A percentile compares a stretch with the other conserved stretches of the same genome.
phyloP scores from a whole-genome alignment of 1,139 yeast species.

The Suhomyces ambrosiae region DNA sequence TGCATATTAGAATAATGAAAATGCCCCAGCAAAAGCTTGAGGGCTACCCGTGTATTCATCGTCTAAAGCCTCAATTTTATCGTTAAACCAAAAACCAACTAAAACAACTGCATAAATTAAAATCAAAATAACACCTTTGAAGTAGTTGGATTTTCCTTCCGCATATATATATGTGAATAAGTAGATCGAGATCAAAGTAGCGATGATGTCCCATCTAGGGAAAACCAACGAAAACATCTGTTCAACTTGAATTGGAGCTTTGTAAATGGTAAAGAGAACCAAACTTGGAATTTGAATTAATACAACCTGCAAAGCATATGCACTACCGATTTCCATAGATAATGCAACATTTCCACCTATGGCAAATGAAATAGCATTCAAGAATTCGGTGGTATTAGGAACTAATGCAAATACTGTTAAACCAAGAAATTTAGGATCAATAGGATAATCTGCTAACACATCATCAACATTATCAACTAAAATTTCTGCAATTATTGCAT shows the following conservation, averaged over 20 bases:
- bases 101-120: conserved; percentile 76
- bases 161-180: conserved; percentile 92
- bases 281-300: conserved; percentile 89
- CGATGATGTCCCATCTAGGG: conserved; percentile 95
- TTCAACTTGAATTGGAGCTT: conserved; percentile 38
- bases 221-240: conserved; percentile 79
- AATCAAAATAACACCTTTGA: conserved; percentile 89
- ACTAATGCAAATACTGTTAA: conserved; percentile 93
- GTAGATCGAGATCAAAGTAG: conserved; percentile 81
- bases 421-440: conserved; percentile 88
- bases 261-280: conserved; percentile 71
- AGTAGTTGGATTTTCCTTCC: conserved; percentile 94
- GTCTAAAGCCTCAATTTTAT: conserved; percentile 38
- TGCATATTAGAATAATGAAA: too few relatives aligned
- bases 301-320: conserved; percentile 96
- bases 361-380: conserved; percentile 96
- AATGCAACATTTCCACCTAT: conserved; percentile 93
- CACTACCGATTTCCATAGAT: conserved; percentile 97
- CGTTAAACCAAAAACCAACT: conserved; percentile 78
- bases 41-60: conserved; percentile 28
- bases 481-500: conserved; percentile 94
- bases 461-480: conserved; percentile 92
- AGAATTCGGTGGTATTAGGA: conserved; percentile 94
- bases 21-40: conserved; percentile 2
- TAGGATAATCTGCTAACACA: conserved; percentile 73